phyloP scores from a whole-genome alignment of 2,329 filamentous ascomycete genomes.

The Cucurbitaria berberidis region DNA sequence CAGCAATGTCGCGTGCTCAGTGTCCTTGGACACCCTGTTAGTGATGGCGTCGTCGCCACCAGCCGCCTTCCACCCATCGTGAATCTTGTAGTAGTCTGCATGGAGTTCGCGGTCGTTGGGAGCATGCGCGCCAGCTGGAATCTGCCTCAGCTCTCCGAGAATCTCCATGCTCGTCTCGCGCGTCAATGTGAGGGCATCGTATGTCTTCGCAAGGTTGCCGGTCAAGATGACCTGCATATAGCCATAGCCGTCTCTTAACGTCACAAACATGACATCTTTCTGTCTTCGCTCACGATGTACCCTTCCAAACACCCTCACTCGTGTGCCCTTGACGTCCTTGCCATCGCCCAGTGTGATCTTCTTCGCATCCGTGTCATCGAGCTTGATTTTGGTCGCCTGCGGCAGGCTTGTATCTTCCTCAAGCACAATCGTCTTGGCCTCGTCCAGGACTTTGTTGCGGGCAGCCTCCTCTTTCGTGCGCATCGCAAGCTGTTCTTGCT shows the following conservation, averaged over 20 bases:
- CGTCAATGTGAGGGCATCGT: slow-evolving; percentile 84
- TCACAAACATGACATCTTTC: slow-evolving; percentile 86
- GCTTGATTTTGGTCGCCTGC: slow-evolving; percentile 74
- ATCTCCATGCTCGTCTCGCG: slow-evolving; percentile 87
- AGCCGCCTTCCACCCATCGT: slow-evolving; percentile 70
- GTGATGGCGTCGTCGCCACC: slow-evolving; percentile 91
- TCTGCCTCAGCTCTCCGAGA: slow-evolving; percentile 80
- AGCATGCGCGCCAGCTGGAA: slow-evolving; percentile 78
- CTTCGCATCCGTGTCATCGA: slow-evolving; percentile 70
- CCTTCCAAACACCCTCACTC: slow-evolving; percentile 80
- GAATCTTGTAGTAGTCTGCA: slow-evolving; percentile 85
- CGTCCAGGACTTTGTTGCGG: slow-evolving; percentile 74
- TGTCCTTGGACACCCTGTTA: slow-evolving; percentile 74
- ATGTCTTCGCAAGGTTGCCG: slow-evolving; percentile 86
- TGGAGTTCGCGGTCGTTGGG: slow-evolving; percentile 87
- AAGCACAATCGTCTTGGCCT: slow-evolving; percentile 78
- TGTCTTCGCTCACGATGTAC: slow-evolving; percentile 83
- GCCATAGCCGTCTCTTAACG: slow-evolving; percentile 82
- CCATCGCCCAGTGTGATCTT: slow-evolving; percentile 61
- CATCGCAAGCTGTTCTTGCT: slow-evolving; percentile 72
- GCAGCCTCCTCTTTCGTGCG: slow-evolving; percentile 76
- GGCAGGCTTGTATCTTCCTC: slow-evolving; percentile 76
- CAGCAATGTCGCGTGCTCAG: slow-evolving; percentile 74
- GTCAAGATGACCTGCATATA: slow-evolving; percentile 84
- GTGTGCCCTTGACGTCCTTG: slow-evolving; percentile 66